Base-by-base conservation (phyloP, 2,329 filamentous ascomycete species). In the Penicillium digitatum region DNA sequence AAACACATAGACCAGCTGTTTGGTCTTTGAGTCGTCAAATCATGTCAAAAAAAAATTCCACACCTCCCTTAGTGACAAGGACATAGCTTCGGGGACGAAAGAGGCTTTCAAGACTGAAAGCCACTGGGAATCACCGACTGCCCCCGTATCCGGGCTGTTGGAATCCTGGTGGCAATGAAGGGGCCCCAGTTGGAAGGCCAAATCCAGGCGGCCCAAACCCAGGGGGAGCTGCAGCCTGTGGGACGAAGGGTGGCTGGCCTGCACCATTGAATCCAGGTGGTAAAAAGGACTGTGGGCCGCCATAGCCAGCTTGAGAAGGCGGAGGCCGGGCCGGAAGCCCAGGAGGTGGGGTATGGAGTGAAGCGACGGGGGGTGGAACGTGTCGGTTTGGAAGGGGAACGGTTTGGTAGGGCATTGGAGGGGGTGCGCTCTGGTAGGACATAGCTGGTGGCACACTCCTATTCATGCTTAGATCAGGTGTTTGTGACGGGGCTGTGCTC, bases 301-400 rank as follows among this genome's bases (percentile, higher is more conserved):
- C 87, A 67, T 87, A 88, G 1, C 85, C 85, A 47, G 77, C 84
- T 65, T 87, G 83, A 16, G 80, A 84, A 18, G 85, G 85, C 4
- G 87, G 87, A n/a, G 87, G 87, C 37, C 87, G 78, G 54, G 87
- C 85, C 37, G 87, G 87, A 26, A 86, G 70, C 27, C 81, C 81
- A 8, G 81, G 76, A 14, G 78, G 77, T 10, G 77, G 76, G 31
- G 74, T 75, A 39, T 71, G 67, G 40, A 79, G 65, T 46, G 79
- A 63, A 26, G 75, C 52, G 71, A 75, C 18, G 12, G 82, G 81
- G 32, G 85, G 82, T 45, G 84, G 82, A 14, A 82, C 80, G 14
- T 86, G 80, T 29, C 84, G 79, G 52, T 69, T 65, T 40, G 72
- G 74, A 61, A 75, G 73, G 56, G 76, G 71, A 54, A 78, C 72